These are phyloP conservation scores for Heliamphora pulchella DNA, from an alignment of 179 eudicot genomes.

Conservation along the genomic window DNA sequence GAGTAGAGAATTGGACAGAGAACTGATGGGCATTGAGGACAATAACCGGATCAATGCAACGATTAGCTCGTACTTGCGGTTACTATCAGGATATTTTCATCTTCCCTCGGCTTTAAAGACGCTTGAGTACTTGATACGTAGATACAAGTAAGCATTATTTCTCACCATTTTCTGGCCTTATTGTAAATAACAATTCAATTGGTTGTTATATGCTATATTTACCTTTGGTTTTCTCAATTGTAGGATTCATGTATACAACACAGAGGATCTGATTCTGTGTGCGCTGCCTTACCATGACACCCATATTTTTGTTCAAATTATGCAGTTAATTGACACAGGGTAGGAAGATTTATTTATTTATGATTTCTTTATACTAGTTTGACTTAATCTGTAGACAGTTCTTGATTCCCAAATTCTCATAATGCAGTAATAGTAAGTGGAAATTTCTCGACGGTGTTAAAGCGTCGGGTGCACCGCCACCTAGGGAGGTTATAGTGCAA, in stretches of 20 bases:
- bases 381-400: not conserved
- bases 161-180: not conserved
- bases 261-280: slow-evolving; percentile 74
- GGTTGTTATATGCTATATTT: not conserved
- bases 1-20: slow-evolving; percentile 81
- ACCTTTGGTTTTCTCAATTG: not conserved
- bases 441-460: slow-evolving; percentile 84
- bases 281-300: slow-evolving; percentile 89
- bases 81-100: slow-evolving; percentile 64
- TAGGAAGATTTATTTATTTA: slow-evolving; percentile 16
- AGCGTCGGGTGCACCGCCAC: slow-evolving; percentile 76
- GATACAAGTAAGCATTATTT: slow-evolving; percentile 51
- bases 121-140: slow-evolving; percentile 79
- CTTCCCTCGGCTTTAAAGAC: slow-evolving; percentile 62
- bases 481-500: slow-evolving; percentile 78
- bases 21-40: slow-evolving; percentile 57
- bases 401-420: not conserved
- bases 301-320: slow-evolving; percentile 71
- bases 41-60: slow-evolving; percentile 54
- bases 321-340: slow-evolving; percentile 68
- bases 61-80: slow-evolving; percentile 56
- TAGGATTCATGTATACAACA: slow-evolving; percentile 73
- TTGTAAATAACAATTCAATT: not conserved
- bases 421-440: slow-evolving; percentile 64
- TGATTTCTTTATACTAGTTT: not conserved